Conservation (phyloP, 805 yeast genomes). For the Candida incommunis region DNA sequence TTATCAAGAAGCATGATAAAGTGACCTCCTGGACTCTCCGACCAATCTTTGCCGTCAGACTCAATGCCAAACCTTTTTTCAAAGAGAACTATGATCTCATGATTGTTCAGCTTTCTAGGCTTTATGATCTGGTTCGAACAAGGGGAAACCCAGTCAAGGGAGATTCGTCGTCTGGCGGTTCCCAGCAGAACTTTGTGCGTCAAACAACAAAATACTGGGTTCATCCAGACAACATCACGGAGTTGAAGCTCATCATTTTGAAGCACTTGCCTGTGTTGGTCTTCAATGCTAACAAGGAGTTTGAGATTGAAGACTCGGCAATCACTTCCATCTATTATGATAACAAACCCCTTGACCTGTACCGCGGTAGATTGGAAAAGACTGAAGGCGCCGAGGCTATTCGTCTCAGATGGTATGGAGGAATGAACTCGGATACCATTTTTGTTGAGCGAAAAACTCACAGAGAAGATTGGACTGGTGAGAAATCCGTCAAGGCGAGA, state of each 20-base stretch:
- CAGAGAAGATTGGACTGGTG: constrained; percentile 99
- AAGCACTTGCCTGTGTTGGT: constrained; percentile 96
- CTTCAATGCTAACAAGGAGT: constrained; percentile 91
- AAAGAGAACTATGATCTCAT: constrained; percentile 85
- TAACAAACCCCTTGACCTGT: constrained; percentile 75
- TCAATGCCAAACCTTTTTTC: constrained; percentile 89
- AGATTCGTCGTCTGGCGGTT: constrained; percentile 95
- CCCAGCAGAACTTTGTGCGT: constrained; percentile 94
- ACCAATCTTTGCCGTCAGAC: constrained; percentile 86
- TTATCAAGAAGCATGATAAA: constrained; percentile 93
- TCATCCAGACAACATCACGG: constrained; percentile 95
- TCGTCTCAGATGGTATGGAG: constrained; percentile 98
- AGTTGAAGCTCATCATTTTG: constrained; percentile 77
- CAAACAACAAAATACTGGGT: constrained; percentile 99
- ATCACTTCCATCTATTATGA: constrained; percentile 95
- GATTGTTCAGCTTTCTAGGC: constrained; percentile 76
- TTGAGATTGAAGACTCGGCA: constrained; percentile 87
- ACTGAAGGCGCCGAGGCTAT: constrained; percentile 99
- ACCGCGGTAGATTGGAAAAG: constrained; percentile 86
- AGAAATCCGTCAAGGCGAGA: constrained; percentile 96
- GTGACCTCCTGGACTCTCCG: constrained; percentile 64
- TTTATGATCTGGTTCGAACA: constrained; percentile 87
- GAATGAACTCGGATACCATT: constrained; percentile 82
- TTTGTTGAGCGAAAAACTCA: constrained; percentile 97
- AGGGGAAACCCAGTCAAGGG: constrained; percentile 92